phyloP scores from a whole-genome alignment of 148 eudicot genomes.

The Simmondsia chinensis region DNA sequence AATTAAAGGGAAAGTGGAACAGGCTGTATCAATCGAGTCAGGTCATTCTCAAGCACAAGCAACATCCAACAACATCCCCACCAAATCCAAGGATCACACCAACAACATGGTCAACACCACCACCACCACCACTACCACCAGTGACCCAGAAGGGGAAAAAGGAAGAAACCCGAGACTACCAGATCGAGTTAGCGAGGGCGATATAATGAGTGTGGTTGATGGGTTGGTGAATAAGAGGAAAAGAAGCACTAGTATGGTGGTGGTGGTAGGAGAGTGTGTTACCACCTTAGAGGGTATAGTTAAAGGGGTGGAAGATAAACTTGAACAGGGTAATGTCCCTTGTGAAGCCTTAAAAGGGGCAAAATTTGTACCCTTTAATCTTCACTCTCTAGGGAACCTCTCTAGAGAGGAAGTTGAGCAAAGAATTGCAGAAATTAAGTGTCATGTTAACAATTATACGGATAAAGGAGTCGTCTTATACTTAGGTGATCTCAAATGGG shows the following conservation, averaged over 20 bases:
- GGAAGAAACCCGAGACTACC: constrained; percentile 8
- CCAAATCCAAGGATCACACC: neutral
- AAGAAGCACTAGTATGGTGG: constrained; percentile 39
- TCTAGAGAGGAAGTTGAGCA: constrained; percentile 49
- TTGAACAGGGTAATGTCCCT: constrained; percentile 50
- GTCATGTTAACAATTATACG: constrained; percentile 30
- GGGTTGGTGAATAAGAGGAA: constrained; percentile 25
- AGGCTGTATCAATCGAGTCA: constrained; percentile 37
- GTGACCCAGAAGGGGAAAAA: neutral
- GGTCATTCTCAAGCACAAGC: constrained; percentile 15
- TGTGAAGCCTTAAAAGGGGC: constrained; percentile 44
- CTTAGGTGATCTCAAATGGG: constrained; percentile 79
- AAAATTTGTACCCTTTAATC: constrained; percentile 43
- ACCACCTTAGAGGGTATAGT: constrained; percentile 39
- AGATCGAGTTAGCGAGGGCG: constrained; percentile 29
- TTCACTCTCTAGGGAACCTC: constrained; percentile 30
- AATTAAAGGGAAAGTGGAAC: constrained; percentile 71
- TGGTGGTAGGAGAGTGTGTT: constrained; percentile 63
- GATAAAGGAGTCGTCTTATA: constrained; percentile 59
- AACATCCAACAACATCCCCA: constrained; percentile 4
- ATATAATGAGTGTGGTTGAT: constrained; percentile 45
- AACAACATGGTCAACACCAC: constrained; percentile 13
- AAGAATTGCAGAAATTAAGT: constrained; percentile 40
- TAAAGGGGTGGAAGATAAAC: constrained; percentile 36
- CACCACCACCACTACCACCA: constrained; percentile 2